A percentile compares a stretch with the other conserved stretches of the same genome.
Conservation (phyloP, 306 rosid species). For the Ochetophila trinervis region DNA sequence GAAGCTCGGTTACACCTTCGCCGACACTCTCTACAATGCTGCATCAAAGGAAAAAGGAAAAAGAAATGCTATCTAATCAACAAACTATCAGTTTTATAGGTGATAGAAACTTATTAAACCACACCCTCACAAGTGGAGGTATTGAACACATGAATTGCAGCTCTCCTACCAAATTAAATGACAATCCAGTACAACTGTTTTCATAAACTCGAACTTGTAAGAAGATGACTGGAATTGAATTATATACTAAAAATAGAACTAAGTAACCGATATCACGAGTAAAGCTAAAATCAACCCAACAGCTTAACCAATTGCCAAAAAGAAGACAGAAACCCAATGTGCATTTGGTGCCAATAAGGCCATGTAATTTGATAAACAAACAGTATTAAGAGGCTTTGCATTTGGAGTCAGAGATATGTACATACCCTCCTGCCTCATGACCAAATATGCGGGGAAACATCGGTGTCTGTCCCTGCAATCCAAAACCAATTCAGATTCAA, state of each 20-base stretch:
- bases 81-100: neutral
- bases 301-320: too few relatives aligned
- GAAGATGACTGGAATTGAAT: too few relatives aligned
- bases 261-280: too few relatives aligned
- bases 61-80: neutral
- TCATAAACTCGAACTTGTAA: too few relatives aligned
- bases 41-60: neutral
- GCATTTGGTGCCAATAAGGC: neutral
- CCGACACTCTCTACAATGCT: constrained; percentile 82
- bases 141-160: too few relatives aligned
- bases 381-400: neutral
- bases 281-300: too few relatives aligned
- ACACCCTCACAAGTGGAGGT: too few relatives aligned
- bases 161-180: too few relatives aligned
- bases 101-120: too few relatives aligned
- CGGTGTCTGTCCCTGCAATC: constrained; percentile 75
- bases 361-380: neutral
- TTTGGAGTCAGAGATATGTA: neutral
- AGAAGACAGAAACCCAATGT: too few relatives aligned
- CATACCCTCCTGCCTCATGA: constrained; percentile 95
- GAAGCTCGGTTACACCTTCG: constrained; percentile 74
- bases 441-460: constrained; percentile 90
- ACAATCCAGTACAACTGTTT: too few relatives aligned
- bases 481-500: constrained; percentile 7
- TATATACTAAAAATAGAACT: too few relatives aligned